Evolutionary conservation across 1,139 yeast species (phyloP).

Genomic region (Saccharomycopsis crataegensis): DNA sequence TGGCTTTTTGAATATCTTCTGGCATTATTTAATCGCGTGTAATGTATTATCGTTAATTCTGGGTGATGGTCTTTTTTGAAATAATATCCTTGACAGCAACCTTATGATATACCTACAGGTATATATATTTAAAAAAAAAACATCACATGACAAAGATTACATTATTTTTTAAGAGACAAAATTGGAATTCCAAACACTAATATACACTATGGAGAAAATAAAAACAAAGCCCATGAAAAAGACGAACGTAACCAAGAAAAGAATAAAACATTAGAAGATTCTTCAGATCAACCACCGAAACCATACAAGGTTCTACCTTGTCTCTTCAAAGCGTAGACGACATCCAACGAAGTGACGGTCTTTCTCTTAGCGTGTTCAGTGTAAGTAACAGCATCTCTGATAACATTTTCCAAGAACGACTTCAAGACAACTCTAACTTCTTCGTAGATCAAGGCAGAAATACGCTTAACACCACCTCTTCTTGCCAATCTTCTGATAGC

Average conservation of each 20-base stretch:
- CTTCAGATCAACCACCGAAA: constrained; percentile 77
- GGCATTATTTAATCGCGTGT: neutral
- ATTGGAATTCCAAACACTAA: neutral
- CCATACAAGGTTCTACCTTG: constrained; percentile 99
- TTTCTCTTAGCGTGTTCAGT: constrained; percentile 99
- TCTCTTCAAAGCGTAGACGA: constrained; percentile 99
- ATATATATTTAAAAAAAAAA: neutral
- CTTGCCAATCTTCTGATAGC: constrained; percentile 99
- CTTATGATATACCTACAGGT: neutral
- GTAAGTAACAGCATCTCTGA: constrained; percentile 98
- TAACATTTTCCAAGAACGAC: constrained; percentile 93
- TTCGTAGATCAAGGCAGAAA: constrained; percentile 96
- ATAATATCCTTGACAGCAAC: neutral
- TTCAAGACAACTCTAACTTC: constrained; percentile 97
- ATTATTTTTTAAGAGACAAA: neutral
- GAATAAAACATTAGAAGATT: neutral
- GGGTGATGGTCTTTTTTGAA: too few relatives aligned
- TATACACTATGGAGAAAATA: neutral
- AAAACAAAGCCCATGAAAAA: neutral
- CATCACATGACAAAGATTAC: neutral
- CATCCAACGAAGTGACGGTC: constrained; percentile 98
- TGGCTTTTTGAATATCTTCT: neutral
- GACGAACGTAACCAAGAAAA: neutral
- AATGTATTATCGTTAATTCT: neutral
- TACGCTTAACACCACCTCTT: constrained; percentile 99